Conservation (phyloP, 768 basidiomycete genomes). For the Psilocybe azurescens region DNA sequence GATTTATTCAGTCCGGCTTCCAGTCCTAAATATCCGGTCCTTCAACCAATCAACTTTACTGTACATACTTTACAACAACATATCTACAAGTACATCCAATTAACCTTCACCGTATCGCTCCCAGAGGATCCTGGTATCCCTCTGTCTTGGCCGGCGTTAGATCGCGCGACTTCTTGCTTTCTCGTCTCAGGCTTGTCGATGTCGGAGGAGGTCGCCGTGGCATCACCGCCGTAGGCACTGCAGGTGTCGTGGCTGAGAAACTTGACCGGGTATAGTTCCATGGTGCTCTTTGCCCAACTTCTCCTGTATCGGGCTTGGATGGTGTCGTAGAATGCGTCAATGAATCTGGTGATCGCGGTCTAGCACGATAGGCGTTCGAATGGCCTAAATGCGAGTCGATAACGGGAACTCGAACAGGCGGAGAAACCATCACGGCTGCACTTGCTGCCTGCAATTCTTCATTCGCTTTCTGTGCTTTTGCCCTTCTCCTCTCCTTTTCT, state of each 20-base stretch:
- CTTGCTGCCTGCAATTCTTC: conserved; percentile 25
- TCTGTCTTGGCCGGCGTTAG: conserved; percentile 30
- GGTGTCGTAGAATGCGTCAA: conserved; percentile 20
- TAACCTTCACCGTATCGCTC: conserved; percentile 34
- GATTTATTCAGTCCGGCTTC: conserved; percentile 36
- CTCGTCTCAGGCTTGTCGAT: conserved; percentile 40
- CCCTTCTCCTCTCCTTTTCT: conserved; percentile 43
- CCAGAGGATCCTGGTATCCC: conserved; percentile 46
- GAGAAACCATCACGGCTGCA: conserved; percentile 29
- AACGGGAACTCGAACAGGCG: conserved; percentile 44
- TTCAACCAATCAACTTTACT: conserved; percentile 15
- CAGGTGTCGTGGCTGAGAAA: conserved; percentile 40
- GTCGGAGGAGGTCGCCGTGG: conserved; percentile 59
- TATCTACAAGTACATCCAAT: conserved; percentile 12
- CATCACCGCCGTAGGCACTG: conserved; percentile 45
- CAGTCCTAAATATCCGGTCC: conserved; percentile 11
- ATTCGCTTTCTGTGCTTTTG: conserved; percentile 31
- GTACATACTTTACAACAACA: conserved; percentile 19
- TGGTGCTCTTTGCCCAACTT: conserved; percentile 41
- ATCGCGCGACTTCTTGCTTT: conserved; percentile 31
- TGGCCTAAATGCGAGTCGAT: conserved; percentile 40
- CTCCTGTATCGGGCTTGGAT: conserved; percentile 10
- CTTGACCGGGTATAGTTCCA: conserved; percentile 63
- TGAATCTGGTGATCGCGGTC: conserved; percentile 21
- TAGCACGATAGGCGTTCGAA: conserved; percentile 25